Percentiles rank a stretch among this genome's conserved stretches.
Evolutionary conservation across 768 basidiomycete genomes (phyloP).

Genomic region (Rhodocollybia butyracea): DNA sequence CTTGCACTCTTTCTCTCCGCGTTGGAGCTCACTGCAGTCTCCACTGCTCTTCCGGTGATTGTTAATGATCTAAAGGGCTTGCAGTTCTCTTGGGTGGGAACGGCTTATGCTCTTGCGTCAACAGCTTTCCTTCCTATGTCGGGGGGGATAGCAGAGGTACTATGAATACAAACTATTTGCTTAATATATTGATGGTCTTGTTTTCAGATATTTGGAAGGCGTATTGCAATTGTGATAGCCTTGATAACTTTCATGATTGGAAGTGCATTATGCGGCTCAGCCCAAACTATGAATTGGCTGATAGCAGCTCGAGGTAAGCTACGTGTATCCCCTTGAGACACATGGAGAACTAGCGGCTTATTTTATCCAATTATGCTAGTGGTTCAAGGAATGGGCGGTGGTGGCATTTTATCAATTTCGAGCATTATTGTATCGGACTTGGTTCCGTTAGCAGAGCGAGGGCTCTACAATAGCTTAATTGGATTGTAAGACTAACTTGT

Average conservation of each 20-base stretch:
- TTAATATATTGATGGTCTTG: background rate
- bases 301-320: constrained; percentile 22
- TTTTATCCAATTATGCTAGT: too few species aligned
- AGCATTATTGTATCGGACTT: constrained; percentile 29
- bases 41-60: constrained; percentile 29
- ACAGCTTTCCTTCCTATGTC: constrained; percentile 29
- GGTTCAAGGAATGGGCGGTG: constrained; percentile 8
- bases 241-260: constrained; percentile 18
- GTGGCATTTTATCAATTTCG: constrained; percentile 19
- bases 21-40: constrained; percentile 25
- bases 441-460: constrained; percentile 29
- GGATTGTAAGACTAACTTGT: constrained; percentile 18
- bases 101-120: constrained; percentile 22
- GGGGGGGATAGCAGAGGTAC: constrained; percentile 27
- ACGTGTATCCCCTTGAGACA: too few species aligned
- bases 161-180: background rate
- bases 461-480: constrained; percentile 26
- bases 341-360: background rate
- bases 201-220: constrained; percentile 1
- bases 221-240: background rate
- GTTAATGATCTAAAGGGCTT: constrained; percentile 22
- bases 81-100: constrained; percentile 24
- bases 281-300: constrained; percentile 22
- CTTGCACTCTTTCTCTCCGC: constrained; percentile 26
- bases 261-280: constrained; percentile 26